These are phyloP conservation scores for Colletotrichum sp. DNA, from an alignment of 2,329 filamentous ascomycete species.

Conservation along the genomic window DNA sequence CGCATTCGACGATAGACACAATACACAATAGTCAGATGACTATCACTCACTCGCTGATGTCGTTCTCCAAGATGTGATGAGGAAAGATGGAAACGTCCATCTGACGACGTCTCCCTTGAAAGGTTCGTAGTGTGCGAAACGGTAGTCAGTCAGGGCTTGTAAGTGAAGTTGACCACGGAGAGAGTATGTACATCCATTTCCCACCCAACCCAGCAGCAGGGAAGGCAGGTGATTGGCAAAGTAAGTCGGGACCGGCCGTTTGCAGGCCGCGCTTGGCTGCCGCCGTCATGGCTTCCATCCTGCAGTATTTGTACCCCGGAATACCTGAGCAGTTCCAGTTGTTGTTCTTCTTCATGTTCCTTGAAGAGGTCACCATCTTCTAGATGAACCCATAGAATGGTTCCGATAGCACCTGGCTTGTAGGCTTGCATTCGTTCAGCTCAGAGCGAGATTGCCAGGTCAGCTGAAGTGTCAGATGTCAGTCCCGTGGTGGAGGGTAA, in stretches of 20 bases:
- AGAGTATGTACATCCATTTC: neutral
- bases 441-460: neutral
- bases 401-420: neutral
- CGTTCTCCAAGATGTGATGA: neutral
- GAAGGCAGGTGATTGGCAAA: neutral
- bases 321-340: neutral
- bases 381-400: neutral
- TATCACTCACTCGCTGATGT: neutral
- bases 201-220: neutral
- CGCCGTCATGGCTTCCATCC: neutral
- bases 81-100: neutral
- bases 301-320: neutral
- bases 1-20: neutral
- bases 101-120: neutral
- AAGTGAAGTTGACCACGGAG: neutral
- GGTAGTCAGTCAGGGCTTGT: neutral
- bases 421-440: neutral
- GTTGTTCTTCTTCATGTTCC: neutral
- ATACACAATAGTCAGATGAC: neutral
- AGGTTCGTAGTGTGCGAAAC: neutral
- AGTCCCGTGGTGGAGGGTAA: neutral
- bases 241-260: neutral
- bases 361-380: neutral
- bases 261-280: constrained; percentile 3
- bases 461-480: constrained; percentile 3